A percentile compares a stretch with the other conserved stretches of the same genome.
phyloP scores from a whole-genome alignment of 148 eudicot species.

The Silene uniflora region DNA sequence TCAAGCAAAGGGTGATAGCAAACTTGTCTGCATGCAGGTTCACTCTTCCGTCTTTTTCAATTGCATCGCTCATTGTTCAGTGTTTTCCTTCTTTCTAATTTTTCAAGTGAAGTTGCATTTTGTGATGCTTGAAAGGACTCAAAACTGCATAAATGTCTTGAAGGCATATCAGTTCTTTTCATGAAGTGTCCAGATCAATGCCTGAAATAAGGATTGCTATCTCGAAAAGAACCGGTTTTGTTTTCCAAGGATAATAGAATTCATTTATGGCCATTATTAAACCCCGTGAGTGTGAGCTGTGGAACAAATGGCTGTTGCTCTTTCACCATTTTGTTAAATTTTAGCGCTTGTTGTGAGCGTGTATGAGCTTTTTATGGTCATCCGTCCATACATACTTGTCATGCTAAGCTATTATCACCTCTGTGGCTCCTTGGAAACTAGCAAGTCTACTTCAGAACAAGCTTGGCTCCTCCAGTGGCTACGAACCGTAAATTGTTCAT shows the following conservation, averaged over 20 bases:
- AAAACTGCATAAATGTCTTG: neutral
- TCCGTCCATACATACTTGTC: too few relatives aligned
- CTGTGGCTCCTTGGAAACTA: too few relatives aligned
- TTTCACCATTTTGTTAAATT: neutral
- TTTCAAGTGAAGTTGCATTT: neutral
- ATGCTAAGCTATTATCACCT: too few relatives aligned
- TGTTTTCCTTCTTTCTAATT: neutral
- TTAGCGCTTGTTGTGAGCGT: neutral
- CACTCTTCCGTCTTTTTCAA: neutral
- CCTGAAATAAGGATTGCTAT: too few relatives aligned
- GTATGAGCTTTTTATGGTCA: neutral
- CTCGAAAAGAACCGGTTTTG: too few relatives aligned
- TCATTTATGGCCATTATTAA: too few relatives aligned
- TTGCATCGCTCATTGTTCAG: neutral
- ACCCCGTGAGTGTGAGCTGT: too few relatives aligned
- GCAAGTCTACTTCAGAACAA: too few relatives aligned
- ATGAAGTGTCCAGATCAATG: neutral
- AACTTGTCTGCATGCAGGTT: constrained; percentile 98
- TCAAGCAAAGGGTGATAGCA: constrained; percentile 79
- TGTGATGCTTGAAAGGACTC: neutral
- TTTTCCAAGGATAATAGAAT: too few relatives aligned
- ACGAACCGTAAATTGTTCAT: neutral
- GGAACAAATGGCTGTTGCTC: neutral
- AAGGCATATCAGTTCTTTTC: neutral
- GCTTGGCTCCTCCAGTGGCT: too few relatives aligned